Percentiles rank a stretch among this genome's conserved stretches.
These are phyloP conservation scores for Pleurotus citrinopileatus DNA, from an alignment of 768 basidiomycete genomes.

Conservation along the genomic window DNA sequence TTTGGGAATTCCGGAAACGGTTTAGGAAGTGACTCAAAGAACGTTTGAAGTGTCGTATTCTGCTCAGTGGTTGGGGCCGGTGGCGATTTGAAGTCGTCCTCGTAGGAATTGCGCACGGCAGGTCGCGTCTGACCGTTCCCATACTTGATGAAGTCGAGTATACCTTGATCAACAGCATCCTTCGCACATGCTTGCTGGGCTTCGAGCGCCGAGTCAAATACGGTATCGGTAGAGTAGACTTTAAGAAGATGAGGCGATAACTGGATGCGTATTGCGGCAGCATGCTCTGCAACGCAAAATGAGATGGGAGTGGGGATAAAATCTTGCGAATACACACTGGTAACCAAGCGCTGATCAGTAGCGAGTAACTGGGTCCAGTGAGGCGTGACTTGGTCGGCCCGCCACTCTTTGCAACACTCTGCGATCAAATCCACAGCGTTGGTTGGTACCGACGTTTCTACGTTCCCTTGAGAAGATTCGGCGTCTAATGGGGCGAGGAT, in stretches of 20 bases:
- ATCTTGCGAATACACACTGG: constrained; percentile 32
- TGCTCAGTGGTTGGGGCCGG: not conserved
- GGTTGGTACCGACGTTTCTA: not conserved
- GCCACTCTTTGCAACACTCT: constrained; percentile 51
- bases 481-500: constrained; percentile 29
- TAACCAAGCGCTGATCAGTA: constrained; percentile 29
- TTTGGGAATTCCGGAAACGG: constrained; percentile 58
- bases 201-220: constrained; percentile 32
- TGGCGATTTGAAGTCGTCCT: not conserved
- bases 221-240: constrained; percentile 49
- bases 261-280: constrained; percentile 55
- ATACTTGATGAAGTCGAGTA: constrained; percentile 55
- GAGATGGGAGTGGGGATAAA: not conserved
- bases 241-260: constrained; percentile 47
- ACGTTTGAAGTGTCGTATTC: constrained; percentile 42
- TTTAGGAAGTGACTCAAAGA: constrained; percentile 62
- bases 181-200: constrained; percentile 56
- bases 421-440: constrained; percentile 43
- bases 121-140: constrained; percentile 50
- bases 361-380: constrained; percentile 53
- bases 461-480: not conserved
- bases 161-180: constrained; percentile 48
- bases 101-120: not conserved
- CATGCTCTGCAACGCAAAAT: constrained; percentile 34
- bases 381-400: constrained; percentile 46